Evolutionary conservation across 148 eudicot genomes (phyloP).

Genomic region (Silene uniflora): DNA sequence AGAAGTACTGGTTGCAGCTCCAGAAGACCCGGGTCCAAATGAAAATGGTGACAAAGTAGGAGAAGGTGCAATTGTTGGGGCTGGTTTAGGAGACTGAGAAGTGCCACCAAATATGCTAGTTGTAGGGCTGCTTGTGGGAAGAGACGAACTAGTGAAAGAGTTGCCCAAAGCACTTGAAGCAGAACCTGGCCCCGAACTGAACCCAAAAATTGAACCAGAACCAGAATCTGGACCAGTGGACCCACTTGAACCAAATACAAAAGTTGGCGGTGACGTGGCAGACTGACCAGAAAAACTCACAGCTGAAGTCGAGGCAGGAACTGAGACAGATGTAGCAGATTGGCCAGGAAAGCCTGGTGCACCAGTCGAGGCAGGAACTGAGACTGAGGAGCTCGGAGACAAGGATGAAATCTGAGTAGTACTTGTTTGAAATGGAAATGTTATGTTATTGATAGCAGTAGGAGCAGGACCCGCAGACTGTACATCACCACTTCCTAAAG

Average conservation of each 20-base stretch:
- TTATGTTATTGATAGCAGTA: slow-evolving; percentile 22
- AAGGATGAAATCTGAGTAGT: slow-evolving; percentile 20
- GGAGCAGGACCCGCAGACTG: slow-evolving; percentile 28
- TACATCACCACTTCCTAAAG: slow-evolving; percentile 20
- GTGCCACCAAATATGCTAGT: slow-evolving; percentile 33
- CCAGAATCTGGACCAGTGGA: slow-evolving; percentile 19
- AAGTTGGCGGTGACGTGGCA: slow-evolving; percentile 14
- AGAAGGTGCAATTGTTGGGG: slow-evolving; percentile 14
- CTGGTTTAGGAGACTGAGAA: slow-evolving; percentile 35
- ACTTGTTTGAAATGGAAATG: slow-evolving; percentile 23
- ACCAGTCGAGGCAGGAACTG: slow-evolving; percentile 23
- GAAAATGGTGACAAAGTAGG: slow-evolving; percentile 20
- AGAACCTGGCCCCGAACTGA: slow-evolving; percentile 18
- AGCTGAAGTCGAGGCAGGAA: slow-evolving; percentile 22
- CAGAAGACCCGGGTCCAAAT: slow-evolving; percentile 24
- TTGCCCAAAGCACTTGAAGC: slow-evolving; percentile 30
- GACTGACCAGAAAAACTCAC: slow-evolving; percentile 17
- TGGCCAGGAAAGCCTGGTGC: slow-evolving; percentile 19
- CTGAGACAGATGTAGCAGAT: slow-evolving; percentile 12
- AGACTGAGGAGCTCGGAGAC: slow-evolving; percentile 26
- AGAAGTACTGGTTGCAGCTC: not conserved
- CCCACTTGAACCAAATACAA: slow-evolving; percentile 28
- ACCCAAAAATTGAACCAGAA: slow-evolving; percentile 26
- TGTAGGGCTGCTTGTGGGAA: slow-evolving; percentile 27
- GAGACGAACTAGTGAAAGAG: slow-evolving; percentile 26